These are phyloP conservation scores for Russula emetica DNA, from an alignment of 768 basidiomycete species.

Conservation along the genomic window DNA sequence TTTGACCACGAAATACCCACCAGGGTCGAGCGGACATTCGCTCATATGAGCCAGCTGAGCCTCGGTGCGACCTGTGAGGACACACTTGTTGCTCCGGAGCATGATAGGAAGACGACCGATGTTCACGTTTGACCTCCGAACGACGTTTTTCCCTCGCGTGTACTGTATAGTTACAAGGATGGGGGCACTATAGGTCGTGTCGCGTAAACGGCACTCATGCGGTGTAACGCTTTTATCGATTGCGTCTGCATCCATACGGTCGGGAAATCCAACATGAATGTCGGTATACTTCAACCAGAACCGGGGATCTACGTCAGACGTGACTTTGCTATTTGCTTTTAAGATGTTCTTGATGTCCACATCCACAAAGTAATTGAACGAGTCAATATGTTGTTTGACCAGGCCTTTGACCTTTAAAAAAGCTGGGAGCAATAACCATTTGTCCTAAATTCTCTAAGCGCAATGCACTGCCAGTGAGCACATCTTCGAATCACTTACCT, in stretches of 20 bases:
- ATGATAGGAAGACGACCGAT: slow-evolving; percentile 95
- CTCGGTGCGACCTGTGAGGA: slow-evolving; percentile 71
- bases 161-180: slow-evolving; percentile 95
- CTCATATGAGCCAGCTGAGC: slow-evolving; percentile 88
- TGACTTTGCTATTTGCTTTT: slow-evolving; percentile 87
- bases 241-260: slow-evolving; percentile 77
- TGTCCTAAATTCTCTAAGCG: slow-evolving; percentile 57
- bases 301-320: slow-evolving; percentile 92
- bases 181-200: slow-evolving; percentile 90
- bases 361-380: slow-evolving; percentile 98
- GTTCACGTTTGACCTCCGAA: slow-evolving; percentile 74
- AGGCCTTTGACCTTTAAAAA: slow-evolving; percentile 97
- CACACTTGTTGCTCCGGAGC: slow-evolving; percentile 93
- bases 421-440: slow-evolving; percentile 96
- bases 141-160: slow-evolving; percentile 84
- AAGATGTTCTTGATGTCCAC: slow-evolving; percentile 97
- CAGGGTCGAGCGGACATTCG: slow-evolving; percentile 97
- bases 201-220: slow-evolving; percentile 94
- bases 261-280: slow-evolving; percentile 89
- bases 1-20: slow-evolving; percentile 99
- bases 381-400: slow-evolving; percentile 98
- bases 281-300: slow-evolving; percentile 97
- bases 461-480: background rate
- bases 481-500: slow-evolving; percentile 51
- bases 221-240: slow-evolving; percentile 85